phyloP scores from a whole-genome alignment of 331 rosid species.

The Saraca asoca region DNA sequence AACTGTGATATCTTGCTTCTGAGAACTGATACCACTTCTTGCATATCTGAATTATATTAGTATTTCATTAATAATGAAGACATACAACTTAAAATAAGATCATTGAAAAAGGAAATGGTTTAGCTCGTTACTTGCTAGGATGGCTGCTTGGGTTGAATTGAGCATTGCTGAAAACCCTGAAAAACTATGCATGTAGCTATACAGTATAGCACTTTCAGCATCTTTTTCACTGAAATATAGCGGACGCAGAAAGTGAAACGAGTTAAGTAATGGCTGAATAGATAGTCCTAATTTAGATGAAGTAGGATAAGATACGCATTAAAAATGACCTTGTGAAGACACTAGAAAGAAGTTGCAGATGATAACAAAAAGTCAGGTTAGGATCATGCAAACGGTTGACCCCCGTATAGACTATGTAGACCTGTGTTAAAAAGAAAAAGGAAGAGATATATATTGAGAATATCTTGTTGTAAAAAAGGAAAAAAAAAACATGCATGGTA shows the following conservation, averaged over 20 bases:
- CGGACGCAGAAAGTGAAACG: conserved; percentile 11
- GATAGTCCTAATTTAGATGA: neutral
- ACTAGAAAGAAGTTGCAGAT: conserved; percentile 49
- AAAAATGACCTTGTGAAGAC: conserved; percentile 50
- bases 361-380: conserved; percentile 44
- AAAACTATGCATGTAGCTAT: conserved; percentile 60
- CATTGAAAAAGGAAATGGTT: neutral
- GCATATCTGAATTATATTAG: conserved; percentile 47
- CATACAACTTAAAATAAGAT: neutral
- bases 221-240: conserved; percentile 48
- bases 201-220: conserved; percentile 49
- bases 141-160: conserved; percentile 50
- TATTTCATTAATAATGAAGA: neutral
- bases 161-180: conserved; percentile 66
- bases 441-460: neutral
- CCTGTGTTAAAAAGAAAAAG: conserved; percentile 33
- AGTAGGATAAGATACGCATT: neutral
- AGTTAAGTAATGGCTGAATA: neutral
- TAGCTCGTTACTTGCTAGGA: conserved; percentile 48
- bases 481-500: neutral
- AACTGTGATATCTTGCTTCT: conserved; percentile 44
- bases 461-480: neutral
- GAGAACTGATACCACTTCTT: conserved; percentile 56
- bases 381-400: conserved; percentile 38
- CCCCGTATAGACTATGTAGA: conserved; percentile 59